Evolutionary conservation across 805 yeast genomes (phyloP).

Genomic region (Starmerella ratchasimensis): DNA sequence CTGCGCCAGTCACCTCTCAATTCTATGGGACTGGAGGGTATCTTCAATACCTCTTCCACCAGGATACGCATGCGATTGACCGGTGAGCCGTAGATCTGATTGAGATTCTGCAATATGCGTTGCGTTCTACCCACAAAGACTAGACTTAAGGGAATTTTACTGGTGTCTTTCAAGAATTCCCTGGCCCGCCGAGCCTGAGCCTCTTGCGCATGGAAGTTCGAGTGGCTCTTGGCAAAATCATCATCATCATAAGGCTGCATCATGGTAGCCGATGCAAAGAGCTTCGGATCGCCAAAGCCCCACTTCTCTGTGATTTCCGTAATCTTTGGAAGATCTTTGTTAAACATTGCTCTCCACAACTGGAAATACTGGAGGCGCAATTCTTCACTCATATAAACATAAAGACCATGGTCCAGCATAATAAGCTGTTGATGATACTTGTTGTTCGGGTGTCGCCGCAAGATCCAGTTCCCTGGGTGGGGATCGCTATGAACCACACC

Average conservation of each 20-base stretch:
- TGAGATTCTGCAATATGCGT: slow-evolving; percentile 61
- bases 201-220: slow-evolving; percentile 32
- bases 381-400: slow-evolving; percentile 37
- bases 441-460: slow-evolving; percentile 27
- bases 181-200: slow-evolving; percentile 36
- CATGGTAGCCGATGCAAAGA: slow-evolving; percentile 44
- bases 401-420: slow-evolving; percentile 62
- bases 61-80: slow-evolving; percentile 56
- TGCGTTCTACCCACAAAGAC: slow-evolving; percentile 55
- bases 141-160: slow-evolving; percentile 51
- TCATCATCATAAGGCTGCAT: slow-evolving; percentile 33
- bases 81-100: slow-evolving; percentile 53
- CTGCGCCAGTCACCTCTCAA: slow-evolving; percentile 1
- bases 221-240: slow-evolving; percentile 21
- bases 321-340: slow-evolving; percentile 37
- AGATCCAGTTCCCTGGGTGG: slow-evolving; percentile 66
- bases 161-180: slow-evolving; percentile 45
- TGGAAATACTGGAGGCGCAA: slow-evolving; percentile 44
- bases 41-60: slow-evolving; percentile 39
- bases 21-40: slow-evolving; percentile 5
- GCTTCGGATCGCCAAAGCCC: slow-evolving; percentile 57
- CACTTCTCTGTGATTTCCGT: slow-evolving; percentile 39
- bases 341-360: slow-evolving; percentile 51
- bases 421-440: slow-evolving; percentile 35
- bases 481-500: slow-evolving; percentile 65